Percentiles rank a stretch among this genome's conserved stretches.
Evolutionary conservation across 129 eudicot species (phyloP).

Genomic region (Sambucus nigra): DNA sequence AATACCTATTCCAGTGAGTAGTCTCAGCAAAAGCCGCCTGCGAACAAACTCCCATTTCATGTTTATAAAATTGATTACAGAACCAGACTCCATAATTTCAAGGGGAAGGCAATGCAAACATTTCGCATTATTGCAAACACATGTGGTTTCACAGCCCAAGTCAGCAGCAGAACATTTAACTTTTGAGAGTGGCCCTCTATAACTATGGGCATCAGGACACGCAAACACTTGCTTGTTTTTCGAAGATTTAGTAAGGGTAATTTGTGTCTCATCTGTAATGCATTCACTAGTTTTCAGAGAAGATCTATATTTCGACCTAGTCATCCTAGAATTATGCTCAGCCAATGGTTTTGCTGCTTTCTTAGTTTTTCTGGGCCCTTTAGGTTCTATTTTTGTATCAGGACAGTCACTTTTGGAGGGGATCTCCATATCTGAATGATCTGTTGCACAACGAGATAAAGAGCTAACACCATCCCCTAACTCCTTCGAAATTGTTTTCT

Average conservation of each 20-base stretch:
- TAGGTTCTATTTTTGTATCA: constrained; percentile 17
- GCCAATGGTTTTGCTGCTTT: constrained; percentile 27
- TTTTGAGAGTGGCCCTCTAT: constrained; percentile 12
- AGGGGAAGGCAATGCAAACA: constrained; percentile 72
- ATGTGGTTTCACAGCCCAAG: constrained; percentile 24
- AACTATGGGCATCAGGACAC: constrained; percentile 11
- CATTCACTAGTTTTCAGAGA: constrained; percentile 24
- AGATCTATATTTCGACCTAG: constrained; percentile 41
- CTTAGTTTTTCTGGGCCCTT: constrained; percentile 50
- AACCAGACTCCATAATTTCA: constrained; percentile 32
- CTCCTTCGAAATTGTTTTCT: constrained; percentile 22
- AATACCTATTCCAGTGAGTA: constrained; percentile 60
- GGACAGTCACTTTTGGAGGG: constrained; percentile 12
- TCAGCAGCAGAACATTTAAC: constrained; percentile 12
- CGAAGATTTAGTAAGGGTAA: not conserved
- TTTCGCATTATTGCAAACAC: constrained; percentile 30
- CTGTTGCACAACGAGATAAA: constrained; percentile 15
- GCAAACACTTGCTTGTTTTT: constrained; percentile 16
- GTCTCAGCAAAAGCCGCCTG: constrained; percentile 45
- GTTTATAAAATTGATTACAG: constrained; percentile 28
- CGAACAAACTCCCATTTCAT: constrained; percentile 83
- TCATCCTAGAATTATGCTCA: constrained; percentile 32
- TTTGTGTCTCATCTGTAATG: constrained; percentile 13
- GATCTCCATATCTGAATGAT: constrained; percentile 14
- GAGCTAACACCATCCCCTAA: constrained; percentile 13